Evolutionary conservation across 2,329 filamentous ascomycete genomes (phyloP), one percentile per base, ranked within the genome.

Genomic region (Botrytis fabae): DNA sequence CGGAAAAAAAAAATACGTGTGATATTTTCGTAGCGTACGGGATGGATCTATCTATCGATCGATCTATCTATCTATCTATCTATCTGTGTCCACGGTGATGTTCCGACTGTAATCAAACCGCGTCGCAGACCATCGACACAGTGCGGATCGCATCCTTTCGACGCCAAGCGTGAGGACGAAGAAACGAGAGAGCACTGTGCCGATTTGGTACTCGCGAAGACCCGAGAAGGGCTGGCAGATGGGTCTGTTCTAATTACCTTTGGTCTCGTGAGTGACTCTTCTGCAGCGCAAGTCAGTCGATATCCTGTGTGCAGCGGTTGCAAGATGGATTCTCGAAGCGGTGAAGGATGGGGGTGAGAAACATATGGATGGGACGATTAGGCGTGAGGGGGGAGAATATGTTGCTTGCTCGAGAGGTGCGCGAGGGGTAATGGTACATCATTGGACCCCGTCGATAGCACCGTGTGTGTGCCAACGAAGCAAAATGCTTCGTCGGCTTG

Each of bases 401-500:
- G n/a, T 46, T 38, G 68, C 35, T 40, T 38, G 54, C 40, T 59
- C 38, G 22, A 40, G 22, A 40, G 22, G 40, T 25, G 68, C 68
- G 28, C 57, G 48, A 42, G 61, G 38, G 61, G 38, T 63, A 63
- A 44, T 28, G 38, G 38, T 20, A 46, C 46, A n/a, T 70, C 20
- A 70, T 70, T 70, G 68, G 68, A 70, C 22, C 61, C 61, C 40
- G 2, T 63, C 28, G 61, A 63, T 44, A 70, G 42, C 57, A 64
- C 59, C 32, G 46, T 64, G 57, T 64, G 57, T 70, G 69, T 69
- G 66, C 69, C 69, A 70, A 70, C 69, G 44, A 62, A 70, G 69
- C 69, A 70, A 32, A 32, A 32, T 46, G 32, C 59, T 63, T 70
- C 66, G 66, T 60, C 66, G 40, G 35, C 25, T 70, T 38, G 32